Percentiles rank a stretch among this genome's conserved stretches.
Conservation (phyloP, 2,329 filamentous ascomycete genomes). For the Aureobasidium sp. region DNA sequence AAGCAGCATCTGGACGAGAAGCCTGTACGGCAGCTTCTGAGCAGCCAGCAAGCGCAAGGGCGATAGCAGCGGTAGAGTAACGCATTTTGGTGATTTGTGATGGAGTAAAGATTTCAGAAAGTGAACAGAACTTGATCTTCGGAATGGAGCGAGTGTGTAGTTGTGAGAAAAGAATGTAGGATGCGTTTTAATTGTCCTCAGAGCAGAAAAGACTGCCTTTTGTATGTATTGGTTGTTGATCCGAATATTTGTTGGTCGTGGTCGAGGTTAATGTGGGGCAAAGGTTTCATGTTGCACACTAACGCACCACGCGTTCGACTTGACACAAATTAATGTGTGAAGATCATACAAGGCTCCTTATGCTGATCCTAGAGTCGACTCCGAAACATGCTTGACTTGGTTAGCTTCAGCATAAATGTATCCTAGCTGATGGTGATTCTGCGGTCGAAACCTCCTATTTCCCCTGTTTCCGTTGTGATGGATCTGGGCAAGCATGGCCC, state of each 20-base stretch:
- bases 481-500: neutral
- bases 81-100: neutral
- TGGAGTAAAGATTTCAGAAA: neutral
- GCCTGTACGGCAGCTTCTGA: neutral
- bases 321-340: neutral
- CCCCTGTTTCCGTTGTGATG: neutral
- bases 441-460: neutral
- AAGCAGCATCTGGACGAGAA: no score
- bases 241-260: neutral
- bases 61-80: constrained; percentile 2
- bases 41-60: neutral
- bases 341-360: constrained; percentile 1
- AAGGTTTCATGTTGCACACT: neutral
- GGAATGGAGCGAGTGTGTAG: neutral
- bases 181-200: neutral
- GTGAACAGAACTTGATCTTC: neutral
- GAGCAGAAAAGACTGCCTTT: neutral
- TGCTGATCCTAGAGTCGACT: neutral
- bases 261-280: neutral
- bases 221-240: neutral
- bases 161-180: neutral
- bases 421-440: neutral
- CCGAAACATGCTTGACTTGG: neutral
- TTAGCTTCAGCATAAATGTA: neutral
- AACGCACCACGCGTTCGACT: neutral